Base-by-base conservation (phyloP, 257 asterid species). In the Solanum pimpinellifolium region DNA sequence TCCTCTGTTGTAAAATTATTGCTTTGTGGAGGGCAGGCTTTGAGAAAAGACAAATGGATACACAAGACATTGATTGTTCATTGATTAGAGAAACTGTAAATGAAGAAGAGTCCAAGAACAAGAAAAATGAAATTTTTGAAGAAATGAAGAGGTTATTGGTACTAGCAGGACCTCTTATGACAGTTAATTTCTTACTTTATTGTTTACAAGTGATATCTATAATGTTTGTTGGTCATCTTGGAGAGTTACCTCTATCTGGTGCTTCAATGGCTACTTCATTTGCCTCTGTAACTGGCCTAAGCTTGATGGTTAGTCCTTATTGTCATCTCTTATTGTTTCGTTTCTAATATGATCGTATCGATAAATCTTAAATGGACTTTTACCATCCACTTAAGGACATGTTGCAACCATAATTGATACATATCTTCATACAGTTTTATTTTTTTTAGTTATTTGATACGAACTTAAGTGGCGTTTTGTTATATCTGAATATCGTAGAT, bases 221-320 rank as follows among this genome's bases (percentile, higher is more conserved):
- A 4, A 88, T 76, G 90, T 88, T 88, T 49, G 90, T 85, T 33
- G 89, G 89, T 31, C 87, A 88, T 88, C 44, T 60, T 18, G 85
- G 89, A 15, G 81, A 87, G 81, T 59, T 75, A 18, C 31, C 83
- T 15, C 90, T 84, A 18, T 84, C 83, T 33, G 90, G 83, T 65
- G 90, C 90, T 84, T 88, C 88, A 21, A 42, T 88, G 90, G 90
- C 88, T 41, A 75, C 86, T 2, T 74, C 88, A 3, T 88, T 84
- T 47, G 88, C 88, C 16, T 84, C 73, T 5, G 88, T 88, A 7
- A 69, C 76, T 69, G 39, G 77, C 3, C 23, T 33, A 20, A 70
- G 44, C 77, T 70, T 70, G 77, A 31, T 70, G 44, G 77, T 70
- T 8, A 33, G 75, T 65, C 69, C 69, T 4, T 23, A 62, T 21